These are phyloP conservation scores for Septoria linicola DNA, from an alignment of 2,329 filamentous ascomycete species.

Conservation along the genomic window DNA sequence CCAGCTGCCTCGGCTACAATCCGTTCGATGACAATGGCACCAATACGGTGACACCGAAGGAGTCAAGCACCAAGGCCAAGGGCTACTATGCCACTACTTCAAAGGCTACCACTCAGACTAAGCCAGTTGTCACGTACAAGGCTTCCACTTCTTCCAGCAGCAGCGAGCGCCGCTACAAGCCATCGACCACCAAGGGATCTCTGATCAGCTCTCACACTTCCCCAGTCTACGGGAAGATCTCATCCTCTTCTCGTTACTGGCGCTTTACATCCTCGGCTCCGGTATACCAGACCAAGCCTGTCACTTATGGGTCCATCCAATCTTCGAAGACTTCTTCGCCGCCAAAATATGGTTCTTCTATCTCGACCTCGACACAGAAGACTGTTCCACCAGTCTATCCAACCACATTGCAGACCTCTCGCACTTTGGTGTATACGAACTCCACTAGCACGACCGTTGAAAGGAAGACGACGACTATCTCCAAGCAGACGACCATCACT, in stretches of 20 bases:
- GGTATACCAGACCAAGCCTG: background rate
- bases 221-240: background rate
- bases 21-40: constrained; percentile 16
- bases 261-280: constrained; percentile 1
- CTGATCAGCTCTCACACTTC: background rate
- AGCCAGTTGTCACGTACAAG: background rate
- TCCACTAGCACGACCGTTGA: background rate
- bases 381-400: background rate
- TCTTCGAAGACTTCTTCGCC: background rate
- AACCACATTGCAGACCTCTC: constrained; percentile 1
- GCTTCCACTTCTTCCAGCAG: background rate
- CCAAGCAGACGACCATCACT: background rate
- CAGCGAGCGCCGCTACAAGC: background rate
- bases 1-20: constrained; percentile 21
- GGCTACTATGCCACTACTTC: constrained; percentile 1
- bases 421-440: background rate
- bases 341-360: constrained; percentile 4
- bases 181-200: background rate
- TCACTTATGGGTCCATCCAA: background rate
- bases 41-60: constrained; percentile 18
- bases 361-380: background rate
- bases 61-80: background rate
- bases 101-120: background rate
- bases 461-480: constrained; percentile 3
- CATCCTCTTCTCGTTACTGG: background rate